Base-by-base conservation (phyloP, 306 rosid species). In the Corylus heterophylla region DNA sequence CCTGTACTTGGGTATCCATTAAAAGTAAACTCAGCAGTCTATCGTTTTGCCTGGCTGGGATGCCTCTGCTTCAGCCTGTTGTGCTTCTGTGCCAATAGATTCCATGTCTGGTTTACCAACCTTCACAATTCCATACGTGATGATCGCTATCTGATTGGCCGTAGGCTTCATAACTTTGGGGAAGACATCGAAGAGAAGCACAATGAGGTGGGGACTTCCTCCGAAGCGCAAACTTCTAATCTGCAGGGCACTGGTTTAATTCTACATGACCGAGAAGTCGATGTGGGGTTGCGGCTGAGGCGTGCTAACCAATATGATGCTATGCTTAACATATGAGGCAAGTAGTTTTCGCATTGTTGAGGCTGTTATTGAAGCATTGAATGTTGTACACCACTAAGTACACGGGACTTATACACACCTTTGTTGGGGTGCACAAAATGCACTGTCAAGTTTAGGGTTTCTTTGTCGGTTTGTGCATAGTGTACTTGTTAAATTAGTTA, bases 111-210 rank as follows among this genome's bases (percentile, higher is more conserved):
- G 99, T 91, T 96, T 82, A 93, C 98, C 85, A 96, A 96, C 82
- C 99, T 96, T 76, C 99, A 96, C 76, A 96, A 96, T 77, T 90
- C 99, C 76, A 96, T 96, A 62, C 98, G 99, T 0, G 99, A 95
- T 11, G 99, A 95, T 78, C 98, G 98, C 37, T 95, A 95, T 84
- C 89, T 93, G 59, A 85, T 96, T 55, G 98, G 99, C 51, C 93
- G 99, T 44, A 86, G 94, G 83, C 89, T 96, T 88, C 99, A 93
- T 82, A 96, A 96, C 87, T 96, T n/a, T 1, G 99, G 99, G 25
- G 99, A 92, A 76, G 82, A 76, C 69, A 81, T 18, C 6, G 54
- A 44, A 54, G 85, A 62, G 79, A 89, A 81, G 76, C 83, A 74
- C 45, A 89, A 12, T 22, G 90, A 86, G 51, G 84, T 68, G 7